Evolutionary conservation across 768 basidiomycete genomes (phyloP).

Genomic region (Cystobasidium ongulense): DNA sequence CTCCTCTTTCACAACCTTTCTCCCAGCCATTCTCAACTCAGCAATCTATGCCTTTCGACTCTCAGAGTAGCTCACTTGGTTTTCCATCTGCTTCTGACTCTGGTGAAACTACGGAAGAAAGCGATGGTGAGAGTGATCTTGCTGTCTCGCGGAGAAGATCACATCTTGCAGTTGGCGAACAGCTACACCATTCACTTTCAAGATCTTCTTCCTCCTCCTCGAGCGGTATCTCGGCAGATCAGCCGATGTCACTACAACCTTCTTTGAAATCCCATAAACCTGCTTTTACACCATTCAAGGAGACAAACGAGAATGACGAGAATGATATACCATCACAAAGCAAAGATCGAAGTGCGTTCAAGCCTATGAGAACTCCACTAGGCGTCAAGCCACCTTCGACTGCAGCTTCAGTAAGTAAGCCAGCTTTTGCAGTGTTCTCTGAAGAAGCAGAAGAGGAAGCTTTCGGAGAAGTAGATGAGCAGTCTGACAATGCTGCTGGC

Average conservation of each 20-base stretch:
- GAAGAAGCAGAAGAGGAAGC: background rate
- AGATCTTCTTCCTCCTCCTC: slow-evolving; percentile 17
- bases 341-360: slow-evolving; percentile 37
- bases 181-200: background rate
- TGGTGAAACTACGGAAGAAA: slow-evolving; percentile 28
- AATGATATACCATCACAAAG: slow-evolving; percentile 30
- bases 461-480: background rate
- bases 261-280: background rate
- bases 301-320: background rate
- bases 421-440: background rate
- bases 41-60: slow-evolving; percentile 9
- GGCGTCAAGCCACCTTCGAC: background rate
- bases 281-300: background rate
- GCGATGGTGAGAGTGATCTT: slow-evolving; percentile 14
- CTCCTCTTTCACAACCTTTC: background rate
- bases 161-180: background rate
- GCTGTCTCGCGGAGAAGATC: background rate
- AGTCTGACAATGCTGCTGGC: slow-evolving; percentile 31
- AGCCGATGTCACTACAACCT: background rate
- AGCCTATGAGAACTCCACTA: slow-evolving; percentile 42
- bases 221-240: background rate
- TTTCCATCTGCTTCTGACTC: slow-evolving; percentile 3
- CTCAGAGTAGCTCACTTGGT: slow-evolving; percentile 18
- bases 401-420: slow-evolving; percentile 5
- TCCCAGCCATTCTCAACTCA: slow-evolving; percentile 3